Conservation (phyloP, 768 basidiomycete species). For the Leccinum fibrillosum region DNA sequence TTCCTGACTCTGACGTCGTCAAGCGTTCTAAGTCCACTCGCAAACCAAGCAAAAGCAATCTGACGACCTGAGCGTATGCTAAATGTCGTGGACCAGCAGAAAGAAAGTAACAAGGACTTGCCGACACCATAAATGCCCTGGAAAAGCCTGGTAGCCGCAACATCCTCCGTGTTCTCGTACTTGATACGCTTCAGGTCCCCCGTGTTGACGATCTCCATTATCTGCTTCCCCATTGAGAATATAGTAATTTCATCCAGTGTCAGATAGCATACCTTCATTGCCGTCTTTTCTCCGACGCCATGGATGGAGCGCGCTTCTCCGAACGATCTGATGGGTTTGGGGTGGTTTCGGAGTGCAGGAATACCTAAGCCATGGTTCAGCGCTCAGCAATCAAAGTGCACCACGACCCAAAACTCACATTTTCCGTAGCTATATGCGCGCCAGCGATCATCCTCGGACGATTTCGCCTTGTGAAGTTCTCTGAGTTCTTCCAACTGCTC, state of each 20-base stretch:
- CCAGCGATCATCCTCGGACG: constrained; percentile 63
- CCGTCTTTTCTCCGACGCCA: constrained; percentile 74
- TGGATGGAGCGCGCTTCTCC: constrained; percentile 57
- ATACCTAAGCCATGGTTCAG: constrained; percentile 44
- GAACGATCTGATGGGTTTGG: constrained; percentile 53
- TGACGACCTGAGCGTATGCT: constrained; percentile 44
- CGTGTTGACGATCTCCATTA: constrained; percentile 77
- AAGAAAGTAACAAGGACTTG: constrained; percentile 30
- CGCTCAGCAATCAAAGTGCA: constrained; percentile 1
- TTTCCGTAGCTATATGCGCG: constrained; percentile 62
- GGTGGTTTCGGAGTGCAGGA: constrained; percentile 51
- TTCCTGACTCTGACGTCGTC: constrained; percentile 65
- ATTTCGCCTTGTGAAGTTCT: constrained; percentile 60
- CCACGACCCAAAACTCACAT: constrained; percentile 39
- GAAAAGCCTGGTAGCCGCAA: constrained; percentile 55
- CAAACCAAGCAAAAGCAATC: constrained; percentile 72
- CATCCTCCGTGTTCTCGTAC: constrained; percentile 65
- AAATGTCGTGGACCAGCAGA: neutral
- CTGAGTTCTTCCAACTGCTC: constrained; percentile 62
- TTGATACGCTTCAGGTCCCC: constrained; percentile 66
- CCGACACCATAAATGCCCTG: constrained; percentile 87
- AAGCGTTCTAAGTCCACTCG: constrained; percentile 71
- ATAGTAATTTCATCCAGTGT: neutral
- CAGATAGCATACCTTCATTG: constrained; percentile 52
- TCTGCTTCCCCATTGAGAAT: constrained; percentile 40